Base-by-base conservation (phyloP, 2,329 filamentous ascomycete species). In the Emmonsiellopsis sp. region DNA sequence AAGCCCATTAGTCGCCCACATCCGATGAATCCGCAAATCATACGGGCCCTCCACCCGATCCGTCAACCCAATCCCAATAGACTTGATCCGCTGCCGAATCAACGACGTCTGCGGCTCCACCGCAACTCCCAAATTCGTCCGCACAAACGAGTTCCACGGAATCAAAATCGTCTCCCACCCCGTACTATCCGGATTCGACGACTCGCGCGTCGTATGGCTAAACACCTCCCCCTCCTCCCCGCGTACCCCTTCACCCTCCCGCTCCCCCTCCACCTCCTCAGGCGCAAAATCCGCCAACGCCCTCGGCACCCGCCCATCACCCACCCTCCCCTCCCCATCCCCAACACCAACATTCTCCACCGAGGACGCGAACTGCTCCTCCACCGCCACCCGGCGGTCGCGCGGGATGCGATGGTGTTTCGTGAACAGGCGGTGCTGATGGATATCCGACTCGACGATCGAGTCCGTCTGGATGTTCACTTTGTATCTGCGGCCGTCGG, bases 81-180 rank as follows among this genome's bases (percentile, higher is more conserved):
- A 94, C 65, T 83, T 81, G 32, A 98, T 84, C 69, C 89, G 91
- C 63, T 94, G 87, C 57, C 86, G 82, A 67, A 96, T 73, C 71
- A 98, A 85, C 68, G 94, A 90, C 10, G 85, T 85, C 76, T 97
- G 92, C 34, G 93, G 93, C 73, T 97, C 91, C 5, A 96, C 85
- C 1, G 95, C 89, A 63, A 88, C 83, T 6, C 93, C 93, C 65
- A 94, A 83, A 66, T 96, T 97, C 11, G 93, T 98, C 58, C 93
- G 80, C 55, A 98, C 92, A 71, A 98, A 97, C 59, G 95, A 89
- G 62, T 85, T 86, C 80, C 91, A 93, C 57, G 86, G 87, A 58
- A 98, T 86, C 46, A 94, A 71, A n/a, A 96, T 81, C 1, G 93
- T 96, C 77, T 98, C 92, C 93, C 93, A 98, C 63, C 91, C 80